Conservation (phyloP, 2,329 filamentous ascomycete genomes). For the Sporothrix schenckii region DNA sequence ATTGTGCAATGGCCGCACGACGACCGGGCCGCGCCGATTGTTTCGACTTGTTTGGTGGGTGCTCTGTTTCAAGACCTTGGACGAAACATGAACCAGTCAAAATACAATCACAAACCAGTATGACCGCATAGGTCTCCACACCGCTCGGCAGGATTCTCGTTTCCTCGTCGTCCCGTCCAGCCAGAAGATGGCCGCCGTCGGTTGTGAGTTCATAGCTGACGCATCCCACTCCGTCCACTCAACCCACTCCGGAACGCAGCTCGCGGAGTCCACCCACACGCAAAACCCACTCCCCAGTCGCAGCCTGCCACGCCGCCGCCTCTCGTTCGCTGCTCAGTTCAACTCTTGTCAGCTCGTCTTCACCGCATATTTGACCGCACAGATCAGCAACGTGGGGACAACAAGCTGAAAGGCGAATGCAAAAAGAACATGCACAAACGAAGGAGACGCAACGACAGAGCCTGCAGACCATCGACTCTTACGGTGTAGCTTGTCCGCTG, state of each 20-base stretch:
- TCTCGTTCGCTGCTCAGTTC: conserved; percentile 5
- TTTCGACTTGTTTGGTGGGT: neutral
- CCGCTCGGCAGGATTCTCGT: conserved; percentile 11
- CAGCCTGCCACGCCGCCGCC: conserved; percentile 17
- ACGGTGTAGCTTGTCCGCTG: conserved; percentile 6
- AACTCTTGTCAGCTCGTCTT: neutral
- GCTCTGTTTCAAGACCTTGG: conserved; percentile 1
- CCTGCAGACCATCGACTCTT: conserved; percentile 6
- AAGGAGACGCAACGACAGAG: neutral
- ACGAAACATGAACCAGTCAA: neutral
- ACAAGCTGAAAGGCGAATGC: no score
- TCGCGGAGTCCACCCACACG: neutral
- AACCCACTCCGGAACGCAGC: neutral
- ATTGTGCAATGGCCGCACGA: neutral
- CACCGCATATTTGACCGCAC: conserved; percentile 12
- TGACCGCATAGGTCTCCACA: conserved; percentile 5
- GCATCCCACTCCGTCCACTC: conserved; percentile 2
- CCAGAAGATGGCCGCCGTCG: conserved; percentile 16
- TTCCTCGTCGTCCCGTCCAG: neutral
- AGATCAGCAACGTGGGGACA: neutral
- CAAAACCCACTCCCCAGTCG: conserved; percentile 5
- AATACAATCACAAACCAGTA: no score
- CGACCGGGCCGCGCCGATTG: neutral
- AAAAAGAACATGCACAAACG: no score
- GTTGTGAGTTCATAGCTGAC: neutral